Evolutionary conservation across 2,329 filamentous ascomycete genomes (phyloP), one percentile per base, ranked within the genome.

Genomic region (Cryoendolithus antarcticus): DNA sequence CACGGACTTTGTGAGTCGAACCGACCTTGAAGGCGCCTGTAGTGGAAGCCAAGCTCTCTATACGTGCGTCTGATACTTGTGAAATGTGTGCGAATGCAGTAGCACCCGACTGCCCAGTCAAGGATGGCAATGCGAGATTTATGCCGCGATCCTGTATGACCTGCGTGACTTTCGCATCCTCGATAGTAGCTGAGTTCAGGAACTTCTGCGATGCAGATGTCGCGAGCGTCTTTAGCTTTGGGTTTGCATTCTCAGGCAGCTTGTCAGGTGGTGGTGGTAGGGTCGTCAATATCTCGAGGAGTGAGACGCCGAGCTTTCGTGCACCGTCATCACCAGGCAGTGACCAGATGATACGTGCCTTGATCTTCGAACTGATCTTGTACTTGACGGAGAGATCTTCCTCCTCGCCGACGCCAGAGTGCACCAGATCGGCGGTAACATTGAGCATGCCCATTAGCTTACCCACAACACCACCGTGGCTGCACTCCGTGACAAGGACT

Each of bases 401-500:
- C 3, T 79, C 82, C 11, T 12, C 6, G 12, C 30, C 32, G 37
- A 75, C 74, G 29, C 86, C 86, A 9, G 86, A 93, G 60, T 98
- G 91, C 32, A 95, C 75, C 29, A 89, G 60, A 59, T 98, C 91
- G 11, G 89, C 86, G 1, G 86, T 95, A 8, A 85, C 83, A 62
- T 95, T 85, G 15, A 98, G 65, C 57, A 88, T 77, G 10, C 91
- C 93, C 72, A 98, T 82, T 33, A 96, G 75, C 60, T 95, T 95
- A 52, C 91, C 91, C 35, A 74, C 69, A 43, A 98, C 63, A n/a
- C 91, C 91, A 47, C 74, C 76, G 9, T 72, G 62, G 8, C 79
- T 77, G 9, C 82, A 75, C 34, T 91, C 82, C 2, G 83, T 81
- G 30, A 98, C 65, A 35, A 96, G 69, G 8, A 95, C 70, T 50